Percentiles rank a stretch among this genome's conserved stretches.
phyloP scores from a whole-genome alignment of 1,284 basidiomycete genomes.

The Meripilus lineatus region DNA sequence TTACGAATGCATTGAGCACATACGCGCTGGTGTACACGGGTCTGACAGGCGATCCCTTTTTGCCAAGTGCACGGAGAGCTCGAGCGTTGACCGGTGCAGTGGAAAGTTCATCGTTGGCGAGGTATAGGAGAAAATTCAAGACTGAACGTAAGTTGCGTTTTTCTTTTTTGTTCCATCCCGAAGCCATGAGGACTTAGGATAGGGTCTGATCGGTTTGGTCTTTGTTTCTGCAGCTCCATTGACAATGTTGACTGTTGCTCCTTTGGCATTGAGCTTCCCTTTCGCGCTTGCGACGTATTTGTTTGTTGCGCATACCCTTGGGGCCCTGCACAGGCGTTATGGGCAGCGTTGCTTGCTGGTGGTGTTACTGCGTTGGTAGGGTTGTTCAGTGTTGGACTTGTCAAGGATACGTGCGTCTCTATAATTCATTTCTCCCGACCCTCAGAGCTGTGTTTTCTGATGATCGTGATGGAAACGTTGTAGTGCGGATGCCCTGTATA shows the following conservation, averaged over 20 bases:
- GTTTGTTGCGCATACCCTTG: slow-evolving; percentile 81
- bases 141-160: slow-evolving; percentile 46
- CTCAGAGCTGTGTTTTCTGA: not conserved
- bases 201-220: slow-evolving; percentile 6
- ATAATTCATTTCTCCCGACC: no score
- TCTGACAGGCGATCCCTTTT: slow-evolving; percentile 82
- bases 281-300: slow-evolving; percentile 82
- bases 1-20: slow-evolving; percentile 73
- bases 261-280: slow-evolving; percentile 74
- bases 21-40: slow-evolving; percentile 85
- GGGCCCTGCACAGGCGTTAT: slow-evolving; percentile 75
- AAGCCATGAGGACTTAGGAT: no score
- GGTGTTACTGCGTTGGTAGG: slow-evolving; percentile 80
- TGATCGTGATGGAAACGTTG: slow-evolving; percentile 1
- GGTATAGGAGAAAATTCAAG: slow-evolving; percentile 45
- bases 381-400: slow-evolving; percentile 76
- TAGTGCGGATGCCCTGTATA: slow-evolving; percentile 77
- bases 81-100: slow-evolving; percentile 50
- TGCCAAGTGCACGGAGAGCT: slow-evolving; percentile 69
- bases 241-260: slow-evolving; percentile 75
- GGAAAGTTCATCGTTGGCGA: slow-evolving; percentile 31
- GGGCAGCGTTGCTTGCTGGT: slow-evolving; percentile 74
- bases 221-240: slow-evolving; percentile 46
- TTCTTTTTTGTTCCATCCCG: no score
- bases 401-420: slow-evolving; percentile 66